Evolutionary conservation across 2,329 filamentous ascomycete genomes (phyloP), one percentile per base, ranked within the genome.

Genomic region (Purpureocillium lavendulum): DNA sequence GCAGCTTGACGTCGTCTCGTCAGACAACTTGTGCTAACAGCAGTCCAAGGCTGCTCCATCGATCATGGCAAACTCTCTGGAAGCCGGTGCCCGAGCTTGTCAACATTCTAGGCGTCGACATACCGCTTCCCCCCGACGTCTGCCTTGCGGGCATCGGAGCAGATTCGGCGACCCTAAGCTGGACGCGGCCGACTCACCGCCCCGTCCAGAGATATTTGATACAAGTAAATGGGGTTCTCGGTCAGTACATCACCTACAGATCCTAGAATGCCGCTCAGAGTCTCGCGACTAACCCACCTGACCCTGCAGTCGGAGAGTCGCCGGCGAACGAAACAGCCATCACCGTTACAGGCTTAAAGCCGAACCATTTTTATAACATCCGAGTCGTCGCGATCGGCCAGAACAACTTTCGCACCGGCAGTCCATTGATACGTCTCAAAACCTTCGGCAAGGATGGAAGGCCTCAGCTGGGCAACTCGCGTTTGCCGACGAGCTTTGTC

Each of bases 51-150:
- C 75, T 95, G 45, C 71, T 88, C 43, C 84, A 86, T 59, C 82
- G 92, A 57, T 86, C 87, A 45, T 87, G 84, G 67, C 85, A 89
- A 58, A 92, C 94, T 30, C 73, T 96, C 39, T 83, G 86, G 64
- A 95, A 90, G 53, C 88, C 90, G 17, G 87, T 95, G 41, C 86
- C 90, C 41, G 82, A 94, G 47, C 77, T 98, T 35, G 89, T 97
- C 53, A 82, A 82, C 51, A 86, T 96, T 36, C 79, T 98, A 35
- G 89, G 90, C 43, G 82, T 97, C 58, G 92, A 98, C 57, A 90
- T 98, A 38, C 92, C 92, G 45, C 82, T 88, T 46, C 75, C 87
- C 17, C 92, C 92, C 38, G 81, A 89, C 57, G 84, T 97, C 31
- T 94, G 88, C 38, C 77, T 98, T 28, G 87, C 90, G 40, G 87